Base-by-base conservation (phyloP, 805 yeast genomes). In the Peterozyma xylosa region DNA sequence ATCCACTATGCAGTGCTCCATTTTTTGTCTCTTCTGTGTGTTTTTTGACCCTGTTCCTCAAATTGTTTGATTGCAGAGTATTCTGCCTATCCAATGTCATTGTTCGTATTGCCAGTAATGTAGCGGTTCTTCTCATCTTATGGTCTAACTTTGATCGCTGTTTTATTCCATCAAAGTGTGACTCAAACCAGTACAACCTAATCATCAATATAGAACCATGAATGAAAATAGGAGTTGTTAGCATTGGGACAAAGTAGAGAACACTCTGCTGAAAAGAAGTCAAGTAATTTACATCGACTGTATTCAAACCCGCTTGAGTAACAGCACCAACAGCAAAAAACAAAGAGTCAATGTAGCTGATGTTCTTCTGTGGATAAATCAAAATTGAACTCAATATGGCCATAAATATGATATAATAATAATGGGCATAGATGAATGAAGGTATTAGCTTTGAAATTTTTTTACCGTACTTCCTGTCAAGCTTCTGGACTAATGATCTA, bases 281-380 rank as follows among this genome's bases (percentile, higher is more conserved):
- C 45, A 90, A 51, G 0, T 67, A 62, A 57, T 87, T 87, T 34
- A 82, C 50, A 53, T 88, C 78, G 18, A 86, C 68, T 0, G 96
- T 83, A 58, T 88, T 89, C 44, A 93, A 65, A 1, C 99, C 99
- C 0, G 96, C 95, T 57, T 91, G 96, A 1, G 98, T 88, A 1
- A 82, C 64, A 0, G 93, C 79, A 10, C 95, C 91, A 10, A 81
- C 67, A 0, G 89, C 74, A 44, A 86, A 66, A 59, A 91, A 86
- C 32, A 93, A 64, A 1, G 84, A 78, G 65, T 93, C 98, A 38
- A 86, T 82, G 59, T 91, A 93, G 9, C 55, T 42, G 34, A 74
- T 56, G 55, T 83, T 81, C 43, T 70, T 72, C n/a, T 73, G 72
- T 0, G 96, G 96, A 54, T 82, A 91, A 35, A 93, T 61, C 42